Evolutionary conservation across 2,329 filamentous ascomycete genomes (phyloP).

Genomic region (Cercospora brassicicola): DNA sequence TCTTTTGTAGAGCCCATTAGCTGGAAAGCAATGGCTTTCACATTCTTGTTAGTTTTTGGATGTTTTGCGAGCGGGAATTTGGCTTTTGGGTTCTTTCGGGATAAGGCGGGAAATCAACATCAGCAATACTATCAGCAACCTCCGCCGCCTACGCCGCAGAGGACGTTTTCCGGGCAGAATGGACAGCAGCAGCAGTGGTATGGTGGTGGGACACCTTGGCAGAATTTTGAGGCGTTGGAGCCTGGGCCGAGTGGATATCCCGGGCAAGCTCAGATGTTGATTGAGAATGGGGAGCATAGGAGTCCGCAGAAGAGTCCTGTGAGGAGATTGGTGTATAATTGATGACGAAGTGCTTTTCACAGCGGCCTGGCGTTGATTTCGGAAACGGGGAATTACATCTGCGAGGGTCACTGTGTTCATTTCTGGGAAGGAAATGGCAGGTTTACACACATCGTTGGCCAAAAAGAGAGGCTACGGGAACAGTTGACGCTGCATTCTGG

Average conservation of each 20-base stretch:
- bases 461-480: too few species aligned
- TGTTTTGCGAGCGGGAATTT: slow-evolving; percentile 60
- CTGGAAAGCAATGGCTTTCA: slow-evolving; percentile 72
- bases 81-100: slow-evolving; percentile 58
- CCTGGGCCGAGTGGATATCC: slow-evolving; percentile 37
- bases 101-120: slow-evolving; percentile 37
- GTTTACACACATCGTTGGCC: too few species aligned
- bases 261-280: slow-evolving; percentile 17
- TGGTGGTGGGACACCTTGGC: slow-evolving; percentile 37
- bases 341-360: not conserved
- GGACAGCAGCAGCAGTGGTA: slow-evolving; percentile 23
- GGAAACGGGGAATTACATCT: too few species aligned
- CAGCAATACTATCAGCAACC: slow-evolving; percentile 29
- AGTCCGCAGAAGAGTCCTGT: slow-evolving; percentile 33
- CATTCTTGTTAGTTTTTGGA: slow-evolving; percentile 50
- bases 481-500: too few species aligned
- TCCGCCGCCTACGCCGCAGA: slow-evolving; percentile 39
- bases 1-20: slow-evolving; percentile 88
- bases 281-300: slow-evolving; percentile 37
- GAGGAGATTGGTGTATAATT: slow-evolving; percentile 37
- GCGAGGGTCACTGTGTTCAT: not conserved
- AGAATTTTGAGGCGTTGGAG: slow-evolving; percentile 32
- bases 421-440: not conserved
- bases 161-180: slow-evolving; percentile 35
- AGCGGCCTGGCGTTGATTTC: not conserved